Evolutionary conservation across 2,329 filamentous ascomycete genomes (phyloP).

Genomic region (Beauveria rudraprayagi): DNA sequence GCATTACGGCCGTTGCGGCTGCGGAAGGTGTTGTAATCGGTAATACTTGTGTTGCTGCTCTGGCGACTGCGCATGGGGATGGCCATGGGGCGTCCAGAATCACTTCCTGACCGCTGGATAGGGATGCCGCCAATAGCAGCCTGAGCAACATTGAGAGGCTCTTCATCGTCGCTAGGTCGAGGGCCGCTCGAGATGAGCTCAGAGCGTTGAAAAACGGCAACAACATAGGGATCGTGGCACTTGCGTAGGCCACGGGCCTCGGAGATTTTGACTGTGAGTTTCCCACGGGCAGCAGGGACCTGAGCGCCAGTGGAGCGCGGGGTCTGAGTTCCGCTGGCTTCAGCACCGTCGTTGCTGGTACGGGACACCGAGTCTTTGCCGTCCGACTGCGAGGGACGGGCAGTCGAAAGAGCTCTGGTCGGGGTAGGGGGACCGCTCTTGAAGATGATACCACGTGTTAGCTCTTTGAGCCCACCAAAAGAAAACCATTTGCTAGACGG

Average conservation of each 20-base stretch:
- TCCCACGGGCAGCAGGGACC: slow-evolving; percentile 70
- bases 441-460: slow-evolving; percentile 66
- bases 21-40: slow-evolving; percentile 53
- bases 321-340: slow-evolving; percentile 45
- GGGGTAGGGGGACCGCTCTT: slow-evolving; percentile 93
- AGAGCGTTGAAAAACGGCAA: slow-evolving; percentile 93
- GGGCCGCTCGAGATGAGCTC: slow-evolving; percentile 91
- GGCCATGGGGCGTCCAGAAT: slow-evolving; percentile 76
- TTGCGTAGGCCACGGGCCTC: slow-evolving; percentile 77
- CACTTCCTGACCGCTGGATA: slow-evolving; percentile 66
- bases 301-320: slow-evolving; percentile 48
- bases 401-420: slow-evolving; percentile 71
- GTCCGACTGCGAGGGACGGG: slow-evolving; percentile 44
- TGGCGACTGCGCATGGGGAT: slow-evolving; percentile 97
- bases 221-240: slow-evolving; percentile 85
- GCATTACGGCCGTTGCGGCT: slow-evolving; percentile 46
- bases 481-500: slow-evolving; percentile 49
- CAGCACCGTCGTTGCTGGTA: slow-evolving; percentile 34
- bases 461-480: slow-evolving; percentile 67
- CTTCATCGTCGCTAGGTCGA: slow-evolving; percentile 54
- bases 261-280: slow-evolving; percentile 79
- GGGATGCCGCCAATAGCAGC: slow-evolving; percentile 47
- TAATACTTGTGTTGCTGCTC: slow-evolving; percentile 85
- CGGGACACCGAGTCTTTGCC: slow-evolving; percentile 31
- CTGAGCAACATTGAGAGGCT: slow-evolving; percentile 38